phyloP scores from a whole-genome alignment of 495 filamentous ascomycete species.

The Aspergillus steynii region DNA sequence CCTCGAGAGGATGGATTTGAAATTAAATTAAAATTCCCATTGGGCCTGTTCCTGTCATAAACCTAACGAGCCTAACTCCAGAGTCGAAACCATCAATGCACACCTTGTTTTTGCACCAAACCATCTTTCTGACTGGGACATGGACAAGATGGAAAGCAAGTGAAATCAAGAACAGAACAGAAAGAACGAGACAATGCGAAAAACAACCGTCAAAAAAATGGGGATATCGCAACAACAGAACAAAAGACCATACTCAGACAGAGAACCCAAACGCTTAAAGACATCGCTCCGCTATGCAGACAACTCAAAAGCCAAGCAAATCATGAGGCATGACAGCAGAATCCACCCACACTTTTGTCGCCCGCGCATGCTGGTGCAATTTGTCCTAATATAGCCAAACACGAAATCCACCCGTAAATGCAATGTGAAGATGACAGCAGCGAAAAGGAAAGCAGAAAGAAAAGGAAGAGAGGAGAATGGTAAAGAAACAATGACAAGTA shows the following conservation, averaged over 20 bases:
- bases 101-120: neutral
- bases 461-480: slow-evolving; percentile 13
- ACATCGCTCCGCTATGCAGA: slow-evolving; percentile 32
- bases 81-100: neutral
- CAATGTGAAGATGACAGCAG: neutral
- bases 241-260: slow-evolving; percentile 14
- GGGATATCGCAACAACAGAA: slow-evolving; percentile 18
- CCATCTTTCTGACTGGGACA: neutral
- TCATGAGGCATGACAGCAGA: slow-evolving; percentile 9
- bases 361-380: slow-evolving; percentile 6
- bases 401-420: slow-evolving; percentile 6
- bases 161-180: neutral
- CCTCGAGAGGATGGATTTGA: no score
- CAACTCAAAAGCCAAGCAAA: slow-evolving; percentile 15
- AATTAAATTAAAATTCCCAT: neutral
- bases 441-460: neutral
- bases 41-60: neutral
- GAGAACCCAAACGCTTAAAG: slow-evolving; percentile 19
- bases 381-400: slow-evolving; percentile 10
- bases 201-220: slow-evolving; percentile 10
- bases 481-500: slow-evolving; percentile 21
- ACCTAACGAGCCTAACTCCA: neutral
- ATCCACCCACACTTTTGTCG: slow-evolving; percentile 13
- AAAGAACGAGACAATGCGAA: neutral
- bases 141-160: neutral